Evolutionary conservation across 1,284 basidiomycete species (phyloP).

Genomic region (Marasmius oreades): DNA sequence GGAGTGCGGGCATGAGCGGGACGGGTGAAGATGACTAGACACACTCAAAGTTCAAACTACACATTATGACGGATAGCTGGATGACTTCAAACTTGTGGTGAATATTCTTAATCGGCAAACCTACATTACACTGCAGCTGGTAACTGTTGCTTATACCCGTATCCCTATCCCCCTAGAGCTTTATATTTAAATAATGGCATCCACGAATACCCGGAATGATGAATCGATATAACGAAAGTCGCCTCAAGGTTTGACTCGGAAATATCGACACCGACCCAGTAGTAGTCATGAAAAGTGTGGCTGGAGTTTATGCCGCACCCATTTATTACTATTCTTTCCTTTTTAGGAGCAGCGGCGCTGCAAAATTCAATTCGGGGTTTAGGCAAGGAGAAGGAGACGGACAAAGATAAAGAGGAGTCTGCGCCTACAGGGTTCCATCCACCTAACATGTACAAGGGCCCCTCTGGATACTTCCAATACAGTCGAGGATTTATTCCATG

Average conservation of each 20-base stretch:
- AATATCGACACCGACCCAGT: slow-evolving; percentile 79
- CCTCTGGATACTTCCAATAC: slow-evolving; percentile 83
- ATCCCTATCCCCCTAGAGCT: neutral
- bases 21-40: slow-evolving; percentile 43
- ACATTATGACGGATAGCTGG: too few species aligned
- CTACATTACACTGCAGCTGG: neutral
- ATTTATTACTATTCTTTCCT: slow-evolving; percentile 29
- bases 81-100: neutral
- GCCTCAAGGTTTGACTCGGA: slow-evolving; percentile 77
- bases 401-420: slow-evolving; percentile 28
- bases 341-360: slow-evolving; percentile 76
- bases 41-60: neutral
- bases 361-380: slow-evolving; percentile 41
- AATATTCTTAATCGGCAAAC: neutral
- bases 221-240: slow-evolving; percentile 86
- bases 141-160: slow-evolving; percentile 1
- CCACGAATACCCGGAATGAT: slow-evolving; percentile 74
- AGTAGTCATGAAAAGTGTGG: slow-evolving; percentile 57
- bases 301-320: slow-evolving; percentile 50
- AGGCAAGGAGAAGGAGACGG: slow-evolving; percentile 41
- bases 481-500: slow-evolving; percentile 72
- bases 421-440: slow-evolving; percentile 69
- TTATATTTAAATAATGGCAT: slow-evolving; percentile 19
- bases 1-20: slow-evolving; percentile 77
- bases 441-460: slow-evolving; percentile 67